Base-by-base conservation (phyloP, 2,329 filamentous ascomycete genomes). In the Fusarium redolens region DNA sequence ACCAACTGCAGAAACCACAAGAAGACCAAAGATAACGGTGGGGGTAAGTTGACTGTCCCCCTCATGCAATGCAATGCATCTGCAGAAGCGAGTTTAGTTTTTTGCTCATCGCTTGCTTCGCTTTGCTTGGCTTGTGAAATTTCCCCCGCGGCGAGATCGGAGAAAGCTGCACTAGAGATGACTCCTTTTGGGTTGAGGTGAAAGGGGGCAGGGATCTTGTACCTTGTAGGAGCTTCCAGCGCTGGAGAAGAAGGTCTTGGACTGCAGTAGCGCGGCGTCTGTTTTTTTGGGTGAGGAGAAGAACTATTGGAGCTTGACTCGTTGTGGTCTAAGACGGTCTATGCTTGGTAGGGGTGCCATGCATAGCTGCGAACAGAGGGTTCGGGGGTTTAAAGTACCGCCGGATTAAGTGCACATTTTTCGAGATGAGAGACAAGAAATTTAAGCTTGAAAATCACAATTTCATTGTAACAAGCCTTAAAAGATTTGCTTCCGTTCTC, bases 101-200 rank as follows among this genome's bases (percentile, higher is more conserved):
- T 69, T 72, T 72, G 63, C 51, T 58, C 56, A 66, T 64, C 52
- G 43, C 61, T 57, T 61, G 55, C 50, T 28, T 30, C 37, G 37
- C 20, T 41, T 18, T 7, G 25, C 51, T 71, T 47, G 60, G 58
- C 43, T 54, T 41, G 47, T 60, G 47, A 30, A 58, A 44, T 47
- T 45, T 58, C 51, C 72, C 76, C 73, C 68, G 68, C 67, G 72
- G 76, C 76, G 76, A 77, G 73, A 78, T 78, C 76, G 76, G 76
- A 78, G 71, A 55, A 54, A 37, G 67, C 48, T 61, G 55, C 25
- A 50, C 47, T 52, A 71, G 65, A 48, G 64, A 71, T 78, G 74
- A 77, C 74, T 77, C 75, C 68, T 73, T 74, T 58, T 60, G 65
- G 61, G 51, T 60, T 47, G 61, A 63, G 51, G 64, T 68, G 45